Base-by-base conservation (phyloP, 2,329 filamentous ascomycete species). In the Phaeosphaeriaceae sp. region DNA sequence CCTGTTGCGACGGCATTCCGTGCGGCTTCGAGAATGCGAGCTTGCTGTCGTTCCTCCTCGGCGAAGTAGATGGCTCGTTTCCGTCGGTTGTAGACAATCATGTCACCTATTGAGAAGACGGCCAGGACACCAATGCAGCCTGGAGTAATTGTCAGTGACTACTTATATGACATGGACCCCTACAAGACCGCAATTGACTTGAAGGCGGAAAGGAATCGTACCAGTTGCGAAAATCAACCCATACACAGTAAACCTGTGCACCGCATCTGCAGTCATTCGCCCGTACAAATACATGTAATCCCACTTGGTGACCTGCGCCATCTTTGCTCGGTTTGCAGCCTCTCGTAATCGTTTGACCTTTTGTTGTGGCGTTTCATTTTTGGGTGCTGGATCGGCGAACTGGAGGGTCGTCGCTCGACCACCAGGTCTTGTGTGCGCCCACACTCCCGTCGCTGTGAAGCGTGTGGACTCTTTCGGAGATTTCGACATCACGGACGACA, bases 381-480 rank as follows among this genome's bases (percentile, higher is more conserved):
- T 73, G 27, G 79, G 79, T 53, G 80, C 77, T 47, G 78, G 73
- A 48, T 76, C 71, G 20, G 75, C 70, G 58, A 77, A 75, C 56
- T 74, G 72, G 60, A 81, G 77, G 41, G 74, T 76, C 31, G 79
- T 77, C 41, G 75, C 71, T 53, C 77, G 70, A 25, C 79, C 76
- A 54, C 75, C 76, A 44, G 83, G 77, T 75, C 90, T 91, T 66
- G 87, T 86, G 64, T 85, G 84, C 68, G 90, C 91, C 79, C 92
- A 90, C 36, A 88, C 88, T 60, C 84, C 87, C 19, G 87, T 90
- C 24, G 88, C 81, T 17, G 89, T 91, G 78, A 91, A 95, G 74
- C 91, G 89, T 70, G 91, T 95, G 66, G 91, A 91, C 76, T 93
- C 91, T 69, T 86, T 87, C 75, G 91, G 88, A 79, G 87, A 91